These are phyloP conservation scores for Crithidia brevicula DNA, from an alignment of 208 protist genomes.

Conservation along the genomic window DNA sequence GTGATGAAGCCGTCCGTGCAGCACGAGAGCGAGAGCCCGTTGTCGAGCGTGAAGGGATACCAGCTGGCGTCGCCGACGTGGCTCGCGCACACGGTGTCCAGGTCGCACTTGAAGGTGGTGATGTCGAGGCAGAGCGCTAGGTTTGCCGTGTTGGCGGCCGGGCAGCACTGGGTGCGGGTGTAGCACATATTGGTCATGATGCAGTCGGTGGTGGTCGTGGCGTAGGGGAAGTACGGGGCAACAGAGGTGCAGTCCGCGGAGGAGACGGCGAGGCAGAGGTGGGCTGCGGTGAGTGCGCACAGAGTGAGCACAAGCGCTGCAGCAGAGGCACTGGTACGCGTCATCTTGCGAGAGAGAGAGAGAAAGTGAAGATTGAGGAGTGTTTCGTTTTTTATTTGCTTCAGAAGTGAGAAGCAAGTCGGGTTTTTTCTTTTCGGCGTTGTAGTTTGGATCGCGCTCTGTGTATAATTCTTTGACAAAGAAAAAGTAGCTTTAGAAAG, in stretches of 20 bases:
- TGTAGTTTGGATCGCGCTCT: too few species aligned
- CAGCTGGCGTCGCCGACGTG: slow-evolving; percentile 1
- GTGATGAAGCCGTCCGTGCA: slow-evolving; percentile 13
- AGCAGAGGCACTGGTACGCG: neutral
- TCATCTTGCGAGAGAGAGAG: neutral
- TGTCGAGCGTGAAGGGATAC: slow-evolving; percentile 15
- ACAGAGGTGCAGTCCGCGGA: slow-evolving; percentile 8
- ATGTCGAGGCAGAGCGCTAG: slow-evolving; percentile 16
- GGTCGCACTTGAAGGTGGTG: slow-evolving; percentile 20
- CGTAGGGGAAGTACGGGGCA: slow-evolving; percentile 21
- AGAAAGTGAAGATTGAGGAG: neutral
- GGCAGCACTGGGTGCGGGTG: slow-evolving; percentile 26
- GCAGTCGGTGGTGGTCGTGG: slow-evolving; percentile 10
- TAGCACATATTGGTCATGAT: slow-evolving; percentile 20
- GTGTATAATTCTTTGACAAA: neutral
- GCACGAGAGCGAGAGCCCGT: slow-evolving; percentile 22
- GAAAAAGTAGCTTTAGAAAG: neutral
- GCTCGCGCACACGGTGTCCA: slow-evolving; percentile 4
- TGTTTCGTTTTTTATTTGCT: too few species aligned
- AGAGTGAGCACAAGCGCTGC: neutral
- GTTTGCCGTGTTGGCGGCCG: neutral
- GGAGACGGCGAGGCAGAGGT: neutral
- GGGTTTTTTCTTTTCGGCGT: too few species aligned
- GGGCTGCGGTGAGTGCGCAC: neutral
- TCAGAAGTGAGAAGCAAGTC: too few species aligned